Evolutionary conservation across 768 basidiomycete species (phyloP).

Genomic region (Collybiopsis confluens): DNA sequence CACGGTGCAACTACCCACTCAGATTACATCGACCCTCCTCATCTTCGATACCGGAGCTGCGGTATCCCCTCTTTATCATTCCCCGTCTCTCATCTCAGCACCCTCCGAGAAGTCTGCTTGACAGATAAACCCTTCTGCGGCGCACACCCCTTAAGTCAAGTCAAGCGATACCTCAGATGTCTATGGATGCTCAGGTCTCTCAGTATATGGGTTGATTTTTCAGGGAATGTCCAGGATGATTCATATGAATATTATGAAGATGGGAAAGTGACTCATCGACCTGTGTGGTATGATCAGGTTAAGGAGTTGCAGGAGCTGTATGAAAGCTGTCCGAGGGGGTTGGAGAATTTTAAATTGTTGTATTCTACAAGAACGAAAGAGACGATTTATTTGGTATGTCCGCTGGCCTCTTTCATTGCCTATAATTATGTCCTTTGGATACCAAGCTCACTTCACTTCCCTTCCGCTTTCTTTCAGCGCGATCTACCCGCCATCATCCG

Average conservation of each 20-base stretch:
- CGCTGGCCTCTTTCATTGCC: not conserved
- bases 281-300: not conserved
- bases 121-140: not conserved
- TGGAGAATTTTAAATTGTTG: not conserved
- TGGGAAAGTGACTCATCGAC: too few relatives aligned
- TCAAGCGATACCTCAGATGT: not conserved
- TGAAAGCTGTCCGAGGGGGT: not conserved
- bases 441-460: not conserved
- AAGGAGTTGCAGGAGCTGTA: not conserved
- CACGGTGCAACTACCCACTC: not conserved
- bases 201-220: slow-evolving; percentile 1
- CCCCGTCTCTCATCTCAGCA: not conserved
- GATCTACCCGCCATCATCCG: not conserved
- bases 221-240: not conserved
- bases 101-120: not conserved
- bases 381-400: not conserved
- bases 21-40: not conserved
- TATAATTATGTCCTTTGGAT: too few relatives aligned
- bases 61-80: not conserved
- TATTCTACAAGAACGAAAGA: not conserved
- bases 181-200: not conserved
- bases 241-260: not conserved
- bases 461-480: not conserved
- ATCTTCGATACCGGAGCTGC: not conserved
- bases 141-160: not conserved